Base-by-base conservation (phyloP, 2,329 filamentous ascomycete species). In the Onygenales sp. region DNA sequence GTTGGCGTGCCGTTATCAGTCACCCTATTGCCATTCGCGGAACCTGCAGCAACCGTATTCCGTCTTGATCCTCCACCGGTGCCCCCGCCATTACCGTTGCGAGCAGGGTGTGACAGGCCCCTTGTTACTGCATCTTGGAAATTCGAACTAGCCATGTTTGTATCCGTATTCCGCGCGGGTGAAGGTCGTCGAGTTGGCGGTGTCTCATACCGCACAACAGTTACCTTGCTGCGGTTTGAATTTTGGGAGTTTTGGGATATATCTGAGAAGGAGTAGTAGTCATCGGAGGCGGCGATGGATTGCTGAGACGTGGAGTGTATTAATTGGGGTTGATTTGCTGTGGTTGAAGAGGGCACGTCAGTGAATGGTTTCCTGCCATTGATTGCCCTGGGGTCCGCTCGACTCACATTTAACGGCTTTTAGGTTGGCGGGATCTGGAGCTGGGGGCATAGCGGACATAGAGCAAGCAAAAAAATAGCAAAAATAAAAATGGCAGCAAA, bases 1-100 rank as follows among this genome's bases (percentile, higher is more conserved):
- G 88, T 92, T 2, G 78, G 74, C 10, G 76, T 72, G 50, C 72
- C 72, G 13, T 61, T 60, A 38, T 69, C 60, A 51, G 62, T 59
- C 27, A 50, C 67, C 60, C 43, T 61, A 59, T 59, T 67, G 63
- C 43, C 66, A 66, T 17, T 57, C 58, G 5, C 64, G 60, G 5
- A 61, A 56, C 44, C 56, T 57, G 51, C 58, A 64, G n/a, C 13
- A 13, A 14, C 13, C n/a, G 31, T n/a, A 21, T 11, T 38, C 21
- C 11, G 6, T 27, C 21, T 21, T 44, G 48, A n/a, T 11, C 35
- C 1, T 45, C 41, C 27, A 38, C 32, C 21, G 2, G 39, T 14
- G n/a, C 38, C 31, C 44, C 13, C 17, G 10, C 13, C 53, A 35
- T 52, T 55, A 41, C 50, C 48, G 44, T 54, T 31, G 31, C 33